Evolutionary conservation across 192 early-diverging fungal species (phyloP), one percentile per base, ranked within the genome.

Genomic region (Coemansia sp.): DNA sequence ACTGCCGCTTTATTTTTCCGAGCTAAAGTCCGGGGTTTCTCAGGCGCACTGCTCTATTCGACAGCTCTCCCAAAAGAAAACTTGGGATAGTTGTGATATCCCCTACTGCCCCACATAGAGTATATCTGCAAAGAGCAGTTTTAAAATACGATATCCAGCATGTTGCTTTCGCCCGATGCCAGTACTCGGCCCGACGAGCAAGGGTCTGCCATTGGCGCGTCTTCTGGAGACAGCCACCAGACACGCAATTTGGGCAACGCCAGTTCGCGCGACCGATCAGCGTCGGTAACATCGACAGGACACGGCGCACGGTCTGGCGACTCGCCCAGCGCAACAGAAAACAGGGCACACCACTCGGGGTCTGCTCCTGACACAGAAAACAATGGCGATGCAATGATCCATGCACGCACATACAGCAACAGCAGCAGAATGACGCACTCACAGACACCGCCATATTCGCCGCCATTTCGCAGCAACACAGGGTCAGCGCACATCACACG

Each of bases 321-420:
- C 51, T 23, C 53, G 29, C 26, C 53, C 11, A 27, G 22, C 19
- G 53, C 53, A 31, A 22, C 53, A 55, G 53, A 29, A 14, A 17
- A 29, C 53, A 55, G 53, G 48, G 8, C 19, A 19, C 48, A 17
- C 0, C 26, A 16, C 14, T 12, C 25, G n/a, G 53, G 14, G 53
- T 31, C 53, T 11, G 4, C 4, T 11, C 11, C 12, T 4, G 26
- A 26, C 53, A 8, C 25, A 3, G 26, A 7, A 12, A n/a, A 26
- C 53, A 55, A 55, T 29, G 53, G 29, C 14, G 19, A 55, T 55
- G 53, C 53, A 55, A 27, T 5, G 53, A 12, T 27, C 29, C 68
- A 70, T 47, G 49, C 39, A 52, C 61, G 68, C 29, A 64, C 68
- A 10, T 38, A 56, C 41, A 64, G 61, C 61, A 64, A 57, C 38